Evolutionary conservation across 1,284 basidiomycete genomes (phyloP).

Genomic region (Malassezia obtusa): DNA sequence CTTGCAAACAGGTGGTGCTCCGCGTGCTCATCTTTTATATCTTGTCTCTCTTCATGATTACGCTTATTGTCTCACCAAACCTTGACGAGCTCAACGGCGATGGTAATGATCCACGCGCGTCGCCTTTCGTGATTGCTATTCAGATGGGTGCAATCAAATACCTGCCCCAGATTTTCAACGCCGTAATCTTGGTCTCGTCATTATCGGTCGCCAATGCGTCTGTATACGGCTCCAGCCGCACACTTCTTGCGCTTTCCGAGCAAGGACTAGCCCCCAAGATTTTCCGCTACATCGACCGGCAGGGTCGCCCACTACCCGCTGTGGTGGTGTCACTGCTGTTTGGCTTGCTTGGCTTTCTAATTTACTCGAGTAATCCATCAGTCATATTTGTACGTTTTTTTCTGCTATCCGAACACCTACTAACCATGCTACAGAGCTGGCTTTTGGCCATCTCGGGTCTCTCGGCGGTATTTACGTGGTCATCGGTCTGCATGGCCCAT

Average conservation of each 20-base stretch:
- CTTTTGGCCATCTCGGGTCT: constrained; percentile 53
- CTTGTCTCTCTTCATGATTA: constrained; percentile 54
- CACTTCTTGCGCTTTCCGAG: constrained; percentile 44
- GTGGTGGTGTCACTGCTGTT: constrained; percentile 41
- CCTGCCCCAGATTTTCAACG: constrained; percentile 52
- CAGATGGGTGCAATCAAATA: constrained; percentile 49
- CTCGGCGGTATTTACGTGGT: constrained; percentile 53
- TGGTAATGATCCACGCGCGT: constrained; percentile 48
- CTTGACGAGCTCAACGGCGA: constrained; percentile 22
- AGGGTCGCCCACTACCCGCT: constrained; percentile 52
- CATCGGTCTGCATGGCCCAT: constrained; percentile 33
- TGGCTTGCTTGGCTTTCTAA: constrained; percentile 39
- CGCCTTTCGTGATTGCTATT: constrained; percentile 54
- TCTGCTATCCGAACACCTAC: constrained; percentile 34
- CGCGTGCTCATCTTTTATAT: constrained; percentile 53
- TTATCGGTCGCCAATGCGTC: constrained; percentile 49
- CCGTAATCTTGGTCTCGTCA: constrained; percentile 50
- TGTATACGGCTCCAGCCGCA: constrained; percentile 49
- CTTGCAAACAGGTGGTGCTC: constrained; percentile 50
- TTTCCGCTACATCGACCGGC: constrained; percentile 51
- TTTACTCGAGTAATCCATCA: constrained; percentile 36
- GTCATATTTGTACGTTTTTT: constrained; percentile 50
- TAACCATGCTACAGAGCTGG: constrained; percentile 47
- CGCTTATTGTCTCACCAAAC: constrained; percentile 52
- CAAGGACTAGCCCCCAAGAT: constrained; percentile 50